Percentiles rank a stretch among this genome's conserved stretches.
phyloP scores from a whole-genome alignment of 2,329 filamentous ascomycete species.

The Paraphoma sp. region DNA sequence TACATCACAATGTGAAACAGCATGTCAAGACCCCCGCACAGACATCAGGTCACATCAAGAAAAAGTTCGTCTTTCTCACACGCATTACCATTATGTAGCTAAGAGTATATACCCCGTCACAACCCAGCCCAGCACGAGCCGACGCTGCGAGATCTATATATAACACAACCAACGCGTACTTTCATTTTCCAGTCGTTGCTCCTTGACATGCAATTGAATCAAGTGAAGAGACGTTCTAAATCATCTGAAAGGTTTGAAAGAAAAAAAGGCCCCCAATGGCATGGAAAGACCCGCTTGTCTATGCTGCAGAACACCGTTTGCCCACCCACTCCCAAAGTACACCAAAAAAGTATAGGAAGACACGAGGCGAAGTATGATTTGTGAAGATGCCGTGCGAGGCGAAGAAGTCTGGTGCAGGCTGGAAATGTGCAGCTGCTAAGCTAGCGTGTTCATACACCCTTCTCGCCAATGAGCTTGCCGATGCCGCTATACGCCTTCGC shows the following conservation, averaged over 20 bases:
- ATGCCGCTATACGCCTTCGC: constrained; percentile 43
- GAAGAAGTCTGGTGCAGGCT: background rate
- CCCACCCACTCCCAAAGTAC: constrained; percentile 28
- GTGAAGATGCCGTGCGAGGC: constrained; percentile 4
- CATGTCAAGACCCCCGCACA: no score
- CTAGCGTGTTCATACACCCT: constrained; percentile 21
- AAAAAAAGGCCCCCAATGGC: constrained; percentile 22
- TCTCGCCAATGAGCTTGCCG: constrained; percentile 43
- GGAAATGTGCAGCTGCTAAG: background rate
- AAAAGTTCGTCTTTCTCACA: constrained; percentile 6
- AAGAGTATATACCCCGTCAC: constrained; percentile 21
- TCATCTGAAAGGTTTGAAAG: constrained; percentile 8
- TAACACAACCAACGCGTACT: constrained; percentile 37
- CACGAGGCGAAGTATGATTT: constrained; percentile 32
- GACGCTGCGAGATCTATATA: constrained; percentile 38
- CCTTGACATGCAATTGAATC: constrained; percentile 29
- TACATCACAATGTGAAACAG: no score
- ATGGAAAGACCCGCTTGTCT: constrained; percentile 39
- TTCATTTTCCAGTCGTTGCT: constrained; percentile 38
- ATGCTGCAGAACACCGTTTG: constrained; percentile 39
- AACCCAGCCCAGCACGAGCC: constrained; percentile 12
- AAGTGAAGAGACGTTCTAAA: constrained; percentile 17
- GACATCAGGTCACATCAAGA: background rate
- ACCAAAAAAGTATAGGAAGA: constrained; percentile 35
- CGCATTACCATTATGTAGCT: constrained; percentile 46